Conservation (phyloP, 495 filamentous ascomycete species). For the Aspergillus ellipticus region DNA sequence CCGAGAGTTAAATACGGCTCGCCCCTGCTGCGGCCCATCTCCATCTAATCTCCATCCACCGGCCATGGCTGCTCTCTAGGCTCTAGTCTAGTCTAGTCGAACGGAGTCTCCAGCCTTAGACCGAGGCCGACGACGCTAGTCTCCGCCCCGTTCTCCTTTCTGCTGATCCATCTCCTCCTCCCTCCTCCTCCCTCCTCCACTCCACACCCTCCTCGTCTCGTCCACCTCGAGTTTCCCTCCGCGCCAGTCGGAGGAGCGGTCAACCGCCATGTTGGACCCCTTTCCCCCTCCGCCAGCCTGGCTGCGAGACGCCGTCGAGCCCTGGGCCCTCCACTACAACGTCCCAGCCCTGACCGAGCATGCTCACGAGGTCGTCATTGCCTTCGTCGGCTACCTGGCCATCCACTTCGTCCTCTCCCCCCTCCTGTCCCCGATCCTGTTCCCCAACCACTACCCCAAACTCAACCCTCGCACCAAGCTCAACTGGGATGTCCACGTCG, state of each 20-base stretch:
- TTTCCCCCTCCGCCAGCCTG: slow-evolving; percentile 44
- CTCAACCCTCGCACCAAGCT: slow-evolving; percentile 65
- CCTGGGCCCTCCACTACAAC: slow-evolving; percentile 46
- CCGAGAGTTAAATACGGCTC: background rate
- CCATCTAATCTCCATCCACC: too few relatives aligned
- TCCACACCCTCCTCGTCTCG: background rate
- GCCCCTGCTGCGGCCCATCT: too few relatives aligned
- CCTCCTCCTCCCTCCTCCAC: background rate
- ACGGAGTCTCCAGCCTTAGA: too few relatives aligned
- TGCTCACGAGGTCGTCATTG: slow-evolving; percentile 79
- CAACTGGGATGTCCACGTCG: slow-evolving; percentile 97
- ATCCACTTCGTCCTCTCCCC: slow-evolving; percentile 75
- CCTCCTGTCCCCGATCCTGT: slow-evolving; percentile 60
- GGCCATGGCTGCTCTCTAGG: background rate
- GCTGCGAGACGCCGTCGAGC: slow-evolving; percentile 38
- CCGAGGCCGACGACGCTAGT: background rate
- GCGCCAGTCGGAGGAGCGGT: slow-evolving; percentile 8
- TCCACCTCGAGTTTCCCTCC: background rate
- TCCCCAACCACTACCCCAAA: slow-evolving; percentile 67
- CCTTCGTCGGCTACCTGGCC: slow-evolving; percentile 71
- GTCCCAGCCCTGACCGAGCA: slow-evolving; percentile 77
- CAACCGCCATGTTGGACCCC: slow-evolving; percentile 46
- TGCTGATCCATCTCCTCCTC: background rate
- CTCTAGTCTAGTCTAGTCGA: too few relatives aligned
- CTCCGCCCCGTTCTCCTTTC: background rate